Base-by-base conservation (phyloP, 768 basidiomycete species). In the Leucosporidium scottii region DNA sequence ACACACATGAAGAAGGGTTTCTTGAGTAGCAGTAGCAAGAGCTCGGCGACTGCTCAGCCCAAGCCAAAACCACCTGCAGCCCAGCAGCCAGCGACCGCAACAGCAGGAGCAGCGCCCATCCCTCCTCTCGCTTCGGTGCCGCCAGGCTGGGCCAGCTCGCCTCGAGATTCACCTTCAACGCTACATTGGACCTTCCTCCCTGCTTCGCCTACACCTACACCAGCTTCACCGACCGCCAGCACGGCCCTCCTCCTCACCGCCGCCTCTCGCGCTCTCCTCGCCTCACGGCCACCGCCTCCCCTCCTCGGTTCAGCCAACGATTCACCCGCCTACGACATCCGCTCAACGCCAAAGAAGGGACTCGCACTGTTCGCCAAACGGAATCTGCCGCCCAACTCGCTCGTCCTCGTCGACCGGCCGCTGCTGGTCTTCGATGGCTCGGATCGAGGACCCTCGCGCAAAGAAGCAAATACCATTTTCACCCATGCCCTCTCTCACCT, bases 401-500 rank as follows among this genome's bases (percentile, higher is more conserved):
- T 55, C 49, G n/a, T 68, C 25, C 61, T 64, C 51, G 15, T 30
- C 50, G 67, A 68, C n/a, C 49, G 61, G 2, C 67, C 67, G 12
- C 23, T 68, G 18, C 50, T 68, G 54, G 53, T 54, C 31, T 61
- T 17, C 18, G 53, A 34, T 44, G 2, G 8, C 5, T 39, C 58
- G 4, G 18, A 13, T 1, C 17, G 60, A n/a, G 53, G 34, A 4
- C 51, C 53, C 18, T 17, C 20, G 6, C 50, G 39, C 12, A 15
- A 20, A 2, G 31, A 66, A 27, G 9, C 6, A 20, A 48, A 66
- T 25, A 13, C 39, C 21, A 8, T 66, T 28, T 27, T 55, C 21
- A 44, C 28, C 18, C 25, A 60, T 23, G 50, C 67, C 18, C 47
- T 54, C n/a, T 31, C 58, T 6, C 59, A 27, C 25, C 55, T 67